Base-by-base conservation (phyloP, 75 land plant species). In the Selaginella tamariscina region DNA sequence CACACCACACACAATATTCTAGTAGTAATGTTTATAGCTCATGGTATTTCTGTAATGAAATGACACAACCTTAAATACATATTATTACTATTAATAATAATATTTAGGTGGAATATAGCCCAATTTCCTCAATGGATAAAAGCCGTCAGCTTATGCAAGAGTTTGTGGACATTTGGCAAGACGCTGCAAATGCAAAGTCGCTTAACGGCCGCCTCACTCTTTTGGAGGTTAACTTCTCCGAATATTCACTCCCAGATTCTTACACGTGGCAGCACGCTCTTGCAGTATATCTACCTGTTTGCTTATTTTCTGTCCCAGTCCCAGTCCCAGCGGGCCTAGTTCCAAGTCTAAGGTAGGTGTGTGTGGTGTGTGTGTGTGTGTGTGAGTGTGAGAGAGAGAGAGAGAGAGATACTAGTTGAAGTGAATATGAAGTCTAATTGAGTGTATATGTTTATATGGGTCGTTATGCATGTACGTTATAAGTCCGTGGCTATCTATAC, bases 251-350 rank as follows among this genome's bases (percentile, higher is more conserved):
- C 15, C 29, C 78, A 15, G 98, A 94, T 55, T 74, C 72, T 8
- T 89, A 89, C 60, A 81, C 82, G 20, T 75, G 88, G 71, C 96
- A 89, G 71, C 98, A 94, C 79, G 87, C 98, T 26, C 84, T 75
- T 89, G 63, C 98, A 87, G 70, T 94, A 94, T 73, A 85, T 82
- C 30, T 57, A 67, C 54, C 79, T 81, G 22, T 83, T 87, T 80
- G 81, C 79, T 54, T 85, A 82, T 33, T 62, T 89, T 29, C 74
- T 91, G 31, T 82, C 97, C 2, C 76, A 74, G 21, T 39, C 49
- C 49, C 49, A 39, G 15, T n/a, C n/a, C n/a, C n/a, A n/a, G n/a
- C n/a, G n/a, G n/a, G n/a, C n/a, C n/a, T n/a, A n/a, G n/a, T n/a
- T n/a, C n/a, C n/a, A n/a, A n/a, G n/a, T n/a, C n/a, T n/a, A n/a